phyloP scores from a whole-genome alignment of 2,329 filamentous ascomycete genomes.

The Penicillium sclerotigenum region DNA sequence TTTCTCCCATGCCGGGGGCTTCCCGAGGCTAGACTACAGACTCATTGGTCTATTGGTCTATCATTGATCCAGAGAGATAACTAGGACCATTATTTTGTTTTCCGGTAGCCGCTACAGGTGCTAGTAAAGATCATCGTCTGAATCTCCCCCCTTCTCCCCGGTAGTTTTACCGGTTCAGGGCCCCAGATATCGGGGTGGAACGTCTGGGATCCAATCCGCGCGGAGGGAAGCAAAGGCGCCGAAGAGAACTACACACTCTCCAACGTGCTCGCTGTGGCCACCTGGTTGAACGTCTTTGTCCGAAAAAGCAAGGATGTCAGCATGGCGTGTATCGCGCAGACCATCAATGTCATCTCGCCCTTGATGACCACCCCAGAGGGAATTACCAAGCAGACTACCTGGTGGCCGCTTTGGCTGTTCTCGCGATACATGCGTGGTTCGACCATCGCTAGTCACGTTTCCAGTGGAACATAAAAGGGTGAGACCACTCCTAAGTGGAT shows the following conservation, averaged over 20 bases:
- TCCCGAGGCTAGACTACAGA: background rate
- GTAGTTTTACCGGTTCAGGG: conserved; percentile 33
- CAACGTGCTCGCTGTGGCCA: conserved; percentile 69
- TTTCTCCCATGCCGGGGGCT: background rate
- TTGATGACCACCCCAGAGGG: conserved; percentile 67
- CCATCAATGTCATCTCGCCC: conserved; percentile 73
- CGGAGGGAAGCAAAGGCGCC: conserved; percentile 67
- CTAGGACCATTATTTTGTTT: background rate
- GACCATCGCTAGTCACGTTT: conserved; percentile 64
- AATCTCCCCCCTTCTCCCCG: conserved; percentile 23
- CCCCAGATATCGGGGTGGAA: conserved; percentile 59
- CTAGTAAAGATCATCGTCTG: background rate
- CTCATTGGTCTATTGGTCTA: background rate
- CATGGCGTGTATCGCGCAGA: conserved; percentile 77
- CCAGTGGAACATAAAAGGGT: conserved; percentile 62
- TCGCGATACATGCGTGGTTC: conserved; percentile 70
- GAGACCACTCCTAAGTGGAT: conserved; percentile 42
- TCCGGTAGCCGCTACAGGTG: background rate
- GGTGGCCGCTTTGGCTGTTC: conserved; percentile 71
- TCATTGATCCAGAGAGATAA: too few relatives aligned
- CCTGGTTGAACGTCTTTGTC: conserved; percentile 74
- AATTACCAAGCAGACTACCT: conserved; percentile 68
- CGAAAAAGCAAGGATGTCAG: conserved; percentile 67
- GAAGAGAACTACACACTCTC: conserved; percentile 73
- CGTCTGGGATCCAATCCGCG: conserved; percentile 71